Evolutionary conservation across 768 basidiomycete genomes (phyloP), one percentile per base, ranked within the genome.

Genomic region (Rhizopogon vinicolor): DNA sequence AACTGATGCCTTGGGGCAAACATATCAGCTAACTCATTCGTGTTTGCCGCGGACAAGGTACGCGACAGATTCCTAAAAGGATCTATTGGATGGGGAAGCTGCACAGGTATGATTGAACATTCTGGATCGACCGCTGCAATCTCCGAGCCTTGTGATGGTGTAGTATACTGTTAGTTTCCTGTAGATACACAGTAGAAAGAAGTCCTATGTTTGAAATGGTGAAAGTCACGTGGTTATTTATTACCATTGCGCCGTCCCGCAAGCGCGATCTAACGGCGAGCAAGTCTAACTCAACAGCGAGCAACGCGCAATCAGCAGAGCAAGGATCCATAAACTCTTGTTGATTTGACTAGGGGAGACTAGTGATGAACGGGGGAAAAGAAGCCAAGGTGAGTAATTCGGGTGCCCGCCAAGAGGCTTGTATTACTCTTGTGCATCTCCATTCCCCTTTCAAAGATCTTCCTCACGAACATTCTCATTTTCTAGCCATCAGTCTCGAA

Each of bases 351-450:
- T 48, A 25, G 25, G 25, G 9, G 33, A 5, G 10, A 19, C 16
- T 9, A 13, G 40, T 42, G 41, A 69, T 65, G 67, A 60, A 62
- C 29, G 60, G 64, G 3, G 37, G 54, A 42, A 71, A 68, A 60
- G 63, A 68, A 57, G 44, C 45, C 39, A 70, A 22, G 16, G 68
- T 70, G 60, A 72, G 68, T 72, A 49, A 55, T 44, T 28, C 42
- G 54, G 56, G 25, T 59, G 56, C 48, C 54, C 41, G 65, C 69
- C 68, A 67, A 67, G 68, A 56, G 19, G 25, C 16, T 28, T 19
- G 41, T 51, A 25, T 18, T 18, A 9, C 54, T 50, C n/a, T 40
- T 19, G 41, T 45, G 13, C 45, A 0, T 46, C 54, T 52, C 48
- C 56, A 9, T 31, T 31, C 4, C 31, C 43, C 60, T 62, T 42